A percentile compares a stretch with the other conserved stretches of the same genome.
Conservation (phyloP, 2,329 filamentous ascomycete genomes). For the Huntiella moniliformis region DNA sequence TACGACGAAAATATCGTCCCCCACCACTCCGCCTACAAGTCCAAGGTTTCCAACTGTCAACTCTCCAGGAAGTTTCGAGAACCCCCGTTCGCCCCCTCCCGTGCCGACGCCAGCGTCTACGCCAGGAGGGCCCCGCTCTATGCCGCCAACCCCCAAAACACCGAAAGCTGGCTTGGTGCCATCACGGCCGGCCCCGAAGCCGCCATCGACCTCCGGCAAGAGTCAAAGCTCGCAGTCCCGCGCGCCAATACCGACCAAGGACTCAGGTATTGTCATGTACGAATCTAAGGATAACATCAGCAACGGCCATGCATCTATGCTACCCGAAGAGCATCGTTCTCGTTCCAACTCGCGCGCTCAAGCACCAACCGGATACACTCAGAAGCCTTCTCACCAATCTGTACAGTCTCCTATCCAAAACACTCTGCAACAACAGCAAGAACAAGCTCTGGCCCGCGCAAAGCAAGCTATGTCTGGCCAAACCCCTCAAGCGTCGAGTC, state of each 20-base stretch:
- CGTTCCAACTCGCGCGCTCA: conserved; percentile 47
- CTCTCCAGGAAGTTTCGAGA: conserved; percentile 89
- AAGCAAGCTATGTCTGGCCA: conserved; percentile 59
- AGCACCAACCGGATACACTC: conserved; percentile 30
- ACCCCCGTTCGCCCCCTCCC: conserved; percentile 80
- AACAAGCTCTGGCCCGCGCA: conserved; percentile 62
- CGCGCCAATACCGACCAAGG: conserved; percentile 36
- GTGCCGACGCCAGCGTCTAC: conserved; percentile 35
- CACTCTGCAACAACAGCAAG: conserved; percentile 62
- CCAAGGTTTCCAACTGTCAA: conserved; percentile 71
- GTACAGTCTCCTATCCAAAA: conserved; percentile 27
- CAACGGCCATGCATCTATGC: conserved; percentile 25
- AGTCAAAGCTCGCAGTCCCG: conserved; percentile 22
- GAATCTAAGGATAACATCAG: conserved; percentile 32
- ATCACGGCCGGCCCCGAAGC: conserved; percentile 67
- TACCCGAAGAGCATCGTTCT: conserved; percentile 48
- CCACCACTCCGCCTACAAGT: conserved; percentile 63
- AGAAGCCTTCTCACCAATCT: conserved; percentile 1
- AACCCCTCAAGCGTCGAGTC: conserved; percentile 54
- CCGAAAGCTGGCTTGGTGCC: conserved; percentile 43
- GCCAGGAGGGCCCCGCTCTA: conserved; percentile 20
- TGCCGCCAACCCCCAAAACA: conserved; percentile 26
- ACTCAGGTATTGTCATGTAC: conserved; percentile 44
- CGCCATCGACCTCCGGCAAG: conserved; percentile 43
- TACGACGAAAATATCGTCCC: conserved; percentile 19